phyloP scores from a whole-genome alignment of 768 basidiomycete species.

The Rhodotorula graminis region DNA sequence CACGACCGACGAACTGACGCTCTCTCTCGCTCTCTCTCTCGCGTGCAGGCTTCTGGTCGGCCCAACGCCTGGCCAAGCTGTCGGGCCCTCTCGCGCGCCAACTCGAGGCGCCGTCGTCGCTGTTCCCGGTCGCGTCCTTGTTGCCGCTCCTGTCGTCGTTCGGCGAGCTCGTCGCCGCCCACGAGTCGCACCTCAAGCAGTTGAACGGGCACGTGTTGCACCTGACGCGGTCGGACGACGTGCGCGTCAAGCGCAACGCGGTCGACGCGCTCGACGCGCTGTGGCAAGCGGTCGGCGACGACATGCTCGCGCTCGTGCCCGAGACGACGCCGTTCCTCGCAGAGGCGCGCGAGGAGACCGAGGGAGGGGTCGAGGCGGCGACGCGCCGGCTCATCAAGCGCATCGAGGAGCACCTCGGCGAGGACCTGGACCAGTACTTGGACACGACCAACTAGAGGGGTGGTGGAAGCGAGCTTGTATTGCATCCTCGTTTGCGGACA shows the following conservation, averaged over 20 bases:
- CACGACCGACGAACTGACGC: too few relatives aligned
- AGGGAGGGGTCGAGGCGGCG: conserved; percentile 36
- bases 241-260: conserved; percentile 63
- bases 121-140: conserved; percentile 6
- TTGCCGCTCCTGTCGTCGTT: conserved; percentile 44
- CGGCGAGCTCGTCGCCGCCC: conserved; percentile 49
- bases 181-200: conserved; percentile 64
- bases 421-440: conserved; percentile 30
- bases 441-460: background rate
- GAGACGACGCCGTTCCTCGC: conserved; percentile 41
- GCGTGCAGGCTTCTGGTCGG: conserved; percentile 75
- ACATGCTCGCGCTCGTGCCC: conserved; percentile 35
- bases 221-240: conserved; percentile 80
- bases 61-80: conserved; percentile 67
- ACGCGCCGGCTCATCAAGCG: conserved; percentile 35
- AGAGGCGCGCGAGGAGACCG: conserved; percentile 40
- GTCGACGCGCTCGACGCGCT: conserved; percentile 63
- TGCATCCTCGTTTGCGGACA: background rate
- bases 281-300: conserved; percentile 54
- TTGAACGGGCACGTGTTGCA: conserved; percentile 80
- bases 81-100: conserved; percentile 62
- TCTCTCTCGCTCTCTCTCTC: background rate
- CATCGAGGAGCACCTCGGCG: conserved; percentile 37
- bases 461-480: background rate
- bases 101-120: conserved; percentile 50